Evolutionary conservation across 495 filamentous ascomycete genomes (phyloP).

Genomic region (Aspergillus sclerotioniger): DNA sequence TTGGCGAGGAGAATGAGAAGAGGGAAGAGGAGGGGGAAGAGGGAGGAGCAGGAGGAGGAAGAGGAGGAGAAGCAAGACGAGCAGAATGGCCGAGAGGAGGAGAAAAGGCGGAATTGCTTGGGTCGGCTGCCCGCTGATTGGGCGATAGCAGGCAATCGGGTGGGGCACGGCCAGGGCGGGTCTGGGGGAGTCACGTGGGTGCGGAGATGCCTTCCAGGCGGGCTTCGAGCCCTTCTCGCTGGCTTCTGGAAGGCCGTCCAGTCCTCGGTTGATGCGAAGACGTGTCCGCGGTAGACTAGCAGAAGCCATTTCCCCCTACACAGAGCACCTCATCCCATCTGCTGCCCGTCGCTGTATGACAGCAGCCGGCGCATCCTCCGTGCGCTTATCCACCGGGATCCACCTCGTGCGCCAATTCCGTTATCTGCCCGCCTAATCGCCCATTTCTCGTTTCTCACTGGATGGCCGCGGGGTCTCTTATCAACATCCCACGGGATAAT

Average conservation of each 20-base stretch:
- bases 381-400: neutral
- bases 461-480: neutral
- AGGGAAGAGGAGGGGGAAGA: neutral
- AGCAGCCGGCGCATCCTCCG: neutral
- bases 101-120: neutral
- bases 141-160: neutral
- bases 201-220: constrained; percentile 6
- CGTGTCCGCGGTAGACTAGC: neutral
- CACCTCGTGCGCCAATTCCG: neutral
- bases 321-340: neutral
- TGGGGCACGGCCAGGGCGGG: constrained; percentile 4
- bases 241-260: neutral
- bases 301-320: neutral
- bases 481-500: neutral
- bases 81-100: too few species aligned
- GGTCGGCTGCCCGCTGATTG: neutral
- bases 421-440: neutral
- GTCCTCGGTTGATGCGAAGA: neutral
- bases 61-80: too few species aligned
- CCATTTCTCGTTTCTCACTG: neutral
- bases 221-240: neutral
- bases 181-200: constrained; percentile 9
- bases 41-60: constrained; percentile 2
- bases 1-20: neutral
- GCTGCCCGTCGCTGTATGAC: neutral